These are phyloP conservation scores for Cercospora citrullina DNA, from an alignment of 2,329 filamentous ascomycete species.

Conservation along the genomic window DNA sequence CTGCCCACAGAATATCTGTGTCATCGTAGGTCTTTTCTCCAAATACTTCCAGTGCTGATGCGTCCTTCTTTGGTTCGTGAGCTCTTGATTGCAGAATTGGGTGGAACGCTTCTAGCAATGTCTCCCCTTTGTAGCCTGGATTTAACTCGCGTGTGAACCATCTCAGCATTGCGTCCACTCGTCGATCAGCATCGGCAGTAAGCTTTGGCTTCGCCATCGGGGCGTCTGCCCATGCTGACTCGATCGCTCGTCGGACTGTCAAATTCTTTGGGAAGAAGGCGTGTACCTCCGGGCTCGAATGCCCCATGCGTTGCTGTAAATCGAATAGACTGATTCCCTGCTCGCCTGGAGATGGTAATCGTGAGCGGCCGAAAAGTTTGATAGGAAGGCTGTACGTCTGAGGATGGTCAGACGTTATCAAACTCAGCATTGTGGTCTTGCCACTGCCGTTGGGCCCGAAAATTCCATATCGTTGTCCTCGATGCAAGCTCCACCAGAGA, in stretches of 20 bases:
- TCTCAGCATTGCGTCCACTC: constrained; percentile 67
- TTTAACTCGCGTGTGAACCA: constrained; percentile 82
- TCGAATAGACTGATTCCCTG: constrained; percentile 88
- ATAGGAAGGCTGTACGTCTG: constrained; percentile 90
- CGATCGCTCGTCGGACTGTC: constrained; percentile 70
- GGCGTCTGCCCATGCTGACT: constrained; percentile 88
- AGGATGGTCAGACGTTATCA: constrained; percentile 94
- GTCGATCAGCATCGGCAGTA: constrained; percentile 54
- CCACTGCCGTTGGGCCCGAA: constrained; percentile 93
- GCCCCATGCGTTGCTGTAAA: constrained; percentile 83
- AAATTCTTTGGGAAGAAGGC: constrained; percentile 83
- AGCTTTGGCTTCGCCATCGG: constrained; percentile 72
- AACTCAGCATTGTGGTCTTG: constrained; percentile 89
- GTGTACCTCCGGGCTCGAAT: constrained; percentile 92
- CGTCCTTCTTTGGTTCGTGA: neutral
- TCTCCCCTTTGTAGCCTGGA: constrained; percentile 43
- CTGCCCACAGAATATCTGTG: constrained; percentile 61
- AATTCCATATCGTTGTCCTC: constrained; percentile 85
- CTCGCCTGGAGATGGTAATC: constrained; percentile 70
- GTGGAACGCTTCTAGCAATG: constrained; percentile 17
- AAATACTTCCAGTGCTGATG: constrained; percentile 11
- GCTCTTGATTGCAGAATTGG: neutral
- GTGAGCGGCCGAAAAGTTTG: constrained; percentile 76
- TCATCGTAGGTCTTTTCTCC: constrained; percentile 27
- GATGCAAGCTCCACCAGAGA: constrained; percentile 77